Percentiles rank a stretch among this genome's conserved stretches.
phyloP scores from a whole-genome alignment of 805 yeast genomes.

The Kodamaea kakaduensis region DNA sequence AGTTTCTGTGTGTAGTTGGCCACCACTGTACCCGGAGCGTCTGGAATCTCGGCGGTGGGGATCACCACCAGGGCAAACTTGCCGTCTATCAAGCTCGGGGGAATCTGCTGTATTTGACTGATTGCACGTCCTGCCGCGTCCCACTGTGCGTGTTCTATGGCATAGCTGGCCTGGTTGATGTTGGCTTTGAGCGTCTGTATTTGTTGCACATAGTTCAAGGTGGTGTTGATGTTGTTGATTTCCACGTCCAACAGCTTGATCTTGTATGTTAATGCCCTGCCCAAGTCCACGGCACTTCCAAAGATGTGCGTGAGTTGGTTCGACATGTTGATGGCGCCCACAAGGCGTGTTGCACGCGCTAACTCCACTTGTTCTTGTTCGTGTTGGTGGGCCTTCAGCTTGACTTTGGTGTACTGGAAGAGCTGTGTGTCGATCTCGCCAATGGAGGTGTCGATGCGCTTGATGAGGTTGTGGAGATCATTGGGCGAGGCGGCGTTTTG shows the following conservation, averaged over 20 bases:
- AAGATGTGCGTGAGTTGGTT: conserved; percentile 52
- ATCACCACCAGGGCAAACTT: conserved; percentile 74
- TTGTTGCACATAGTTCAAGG: conserved; percentile 60
- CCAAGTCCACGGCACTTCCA: conserved; percentile 58
- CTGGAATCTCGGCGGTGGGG: conserved; percentile 84
- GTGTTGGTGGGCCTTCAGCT: conserved; percentile 30
- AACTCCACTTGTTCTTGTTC: conserved; percentile 51
- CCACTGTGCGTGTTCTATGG: conserved; percentile 70
- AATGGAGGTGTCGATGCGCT: conserved; percentile 26
- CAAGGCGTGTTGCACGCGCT: conserved; percentile 53
- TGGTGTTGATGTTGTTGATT: conserved; percentile 55
- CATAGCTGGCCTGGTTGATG: conserved; percentile 60
- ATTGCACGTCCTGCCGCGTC: conserved; percentile 73
- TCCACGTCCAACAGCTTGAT: conserved; percentile 71
- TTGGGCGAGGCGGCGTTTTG: conserved; percentile 16
- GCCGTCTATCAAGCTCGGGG: conserved; percentile 52
- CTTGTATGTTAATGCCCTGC: conserved; percentile 62
- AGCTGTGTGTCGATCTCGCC: conserved; percentile 24
- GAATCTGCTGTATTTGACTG: conserved; percentile 41
- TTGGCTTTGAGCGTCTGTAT: conserved; percentile 64
- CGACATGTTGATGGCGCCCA: conserved; percentile 56
- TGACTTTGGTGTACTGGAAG: conserved; percentile 20
- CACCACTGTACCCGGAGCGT: conserved; percentile 59
- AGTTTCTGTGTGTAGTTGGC: conserved; percentile 57
- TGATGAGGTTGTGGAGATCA: conserved; percentile 26